Evolutionary conservation across 192 early-diverging fungal genomes (phyloP), one percentile per base, ranked within the genome.

Genomic region (Dissophora globulifera): DNA sequence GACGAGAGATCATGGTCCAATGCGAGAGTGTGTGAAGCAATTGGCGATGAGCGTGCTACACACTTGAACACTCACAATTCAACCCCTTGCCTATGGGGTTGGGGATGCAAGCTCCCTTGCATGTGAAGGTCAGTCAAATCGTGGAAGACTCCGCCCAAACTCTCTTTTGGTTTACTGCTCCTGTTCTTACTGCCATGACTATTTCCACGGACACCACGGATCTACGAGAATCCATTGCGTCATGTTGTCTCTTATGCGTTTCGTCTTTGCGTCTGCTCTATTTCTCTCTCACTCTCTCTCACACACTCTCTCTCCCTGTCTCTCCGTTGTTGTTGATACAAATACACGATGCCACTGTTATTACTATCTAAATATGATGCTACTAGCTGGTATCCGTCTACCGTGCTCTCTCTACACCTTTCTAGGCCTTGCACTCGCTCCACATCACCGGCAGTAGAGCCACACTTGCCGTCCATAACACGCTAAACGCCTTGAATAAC

Each of bases 401-500:
- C n/a, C 43, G 16, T n/a, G n/a, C 43, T 45, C 17, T 45, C n/a
- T n/a, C 43, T 5, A n/a, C 4, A n/a, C 43, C 32, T 32, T 4
- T 43, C 57, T 76, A 76, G 7, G 72, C 72, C 30, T 76, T 76
- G 65, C 81, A 85, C 27, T 83, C 85, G 33, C 80, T 82, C 71
- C 82, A 86, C 46, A 89, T 58, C 23, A 85, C 76, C 26, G 85
- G 81, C 25, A 84, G 53, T 20, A 81, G 50, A 20, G 76, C 82
- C 30, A 80, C 46, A 23, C 78, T 74, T 15, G 78, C 76, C 2
- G 81, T 86, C 71, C 72, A 85, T 50, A 84, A 50, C 3, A 82
- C 65, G 11, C 65, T 84, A 43, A 87, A 79, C 2, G 78, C 72
- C 61, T 52, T 79, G 38, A 83, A 78, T 38, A 89, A 79, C 45